These are phyloP conservation scores for Herpetospermum pedunculosum DNA, from an alignment of 306 rosid species.

Conservation along the genomic window DNA sequence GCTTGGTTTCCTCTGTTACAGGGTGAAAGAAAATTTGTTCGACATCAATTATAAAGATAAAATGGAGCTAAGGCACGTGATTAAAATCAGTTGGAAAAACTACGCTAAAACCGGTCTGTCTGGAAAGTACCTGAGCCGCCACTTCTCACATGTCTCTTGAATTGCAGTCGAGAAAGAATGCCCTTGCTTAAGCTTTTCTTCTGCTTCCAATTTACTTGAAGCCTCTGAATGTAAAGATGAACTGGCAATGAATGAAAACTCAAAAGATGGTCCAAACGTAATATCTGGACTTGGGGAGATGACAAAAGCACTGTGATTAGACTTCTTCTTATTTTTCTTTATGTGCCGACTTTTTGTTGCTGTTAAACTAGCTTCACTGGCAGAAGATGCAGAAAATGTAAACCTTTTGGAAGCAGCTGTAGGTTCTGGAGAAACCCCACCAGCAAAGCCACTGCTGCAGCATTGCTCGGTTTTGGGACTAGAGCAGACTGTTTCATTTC, in stretches of 20 bases:
- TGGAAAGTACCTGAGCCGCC: conserved; percentile 61
- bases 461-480: conserved; percentile 24
- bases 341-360: conserved; percentile 30
- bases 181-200: conserved; percentile 27
- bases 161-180: conserved; percentile 22
- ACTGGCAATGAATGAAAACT: conserved; percentile 25
- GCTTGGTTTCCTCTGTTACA: conserved; percentile 68
- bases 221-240: conserved; percentile 22
- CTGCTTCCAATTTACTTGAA: conserved; percentile 22
- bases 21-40: neutral
- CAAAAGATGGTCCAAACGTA: conserved; percentile 30
- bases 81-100: neutral
- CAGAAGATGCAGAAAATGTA: conserved; percentile 48
- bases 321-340: conserved; percentile 48
- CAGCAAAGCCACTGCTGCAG: conserved; percentile 12
- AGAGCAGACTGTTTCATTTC: conserved; percentile 25
- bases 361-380: conserved; percentile 23
- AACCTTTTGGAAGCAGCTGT: conserved; percentile 29
- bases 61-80: neutral
- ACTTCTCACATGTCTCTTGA: conserved; percentile 56
- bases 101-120: neutral
- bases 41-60: conserved; percentile 13
- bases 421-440: conserved; percentile 21
- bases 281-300: conserved; percentile 35
- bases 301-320: conserved; percentile 23